A percentile compares a stretch with the other conserved stretches of the same genome.
phyloP scores from a whole-genome alignment of 2,329 filamentous ascomycete species.

The Drechslera avenae region DNA sequence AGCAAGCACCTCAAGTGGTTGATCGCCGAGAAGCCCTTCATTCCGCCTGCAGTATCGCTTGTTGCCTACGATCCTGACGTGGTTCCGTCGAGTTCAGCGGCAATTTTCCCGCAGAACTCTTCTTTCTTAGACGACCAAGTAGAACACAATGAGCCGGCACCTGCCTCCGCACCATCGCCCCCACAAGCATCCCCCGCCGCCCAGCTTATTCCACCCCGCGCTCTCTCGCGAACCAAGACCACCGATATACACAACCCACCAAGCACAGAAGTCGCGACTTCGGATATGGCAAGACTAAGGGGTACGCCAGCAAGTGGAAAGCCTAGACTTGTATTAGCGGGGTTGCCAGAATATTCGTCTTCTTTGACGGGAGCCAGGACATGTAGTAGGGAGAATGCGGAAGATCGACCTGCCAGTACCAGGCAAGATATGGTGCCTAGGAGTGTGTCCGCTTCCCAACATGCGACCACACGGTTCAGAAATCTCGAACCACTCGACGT shows the following conservation, averaged over 20 bases:
- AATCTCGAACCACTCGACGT: constrained; percentile 26
- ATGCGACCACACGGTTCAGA: constrained; percentile 9
- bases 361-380: constrained; percentile 6
- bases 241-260: constrained; percentile 34
- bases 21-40: constrained; percentile 52
- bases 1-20: constrained; percentile 56
- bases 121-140: constrained; percentile 13
- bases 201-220: constrained; percentile 25
- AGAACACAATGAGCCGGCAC: constrained; percentile 28
- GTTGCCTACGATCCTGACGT: constrained; percentile 38
- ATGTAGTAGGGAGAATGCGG: background rate
- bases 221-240: constrained; percentile 26
- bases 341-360: constrained; percentile 21
- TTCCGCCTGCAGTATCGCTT: constrained; percentile 45
- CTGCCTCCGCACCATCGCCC: constrained; percentile 18
- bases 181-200: constrained; percentile 16
- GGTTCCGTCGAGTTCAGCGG: constrained; percentile 27
- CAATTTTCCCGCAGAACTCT: constrained; percentile 20
- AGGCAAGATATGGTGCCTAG: background rate
- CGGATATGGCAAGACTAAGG: constrained; percentile 53
- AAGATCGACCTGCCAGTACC: background rate
- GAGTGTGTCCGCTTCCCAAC: constrained; percentile 13
- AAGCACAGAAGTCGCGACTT: constrained; percentile 6
- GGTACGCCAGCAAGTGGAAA: constrained; percentile 51
- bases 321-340: constrained; percentile 42